Percentiles rank a stretch among this genome's conserved stretches.
Conservation (phyloP, 2,329 filamentous ascomycete species). For the Plenodomus lindquistii region DNA sequence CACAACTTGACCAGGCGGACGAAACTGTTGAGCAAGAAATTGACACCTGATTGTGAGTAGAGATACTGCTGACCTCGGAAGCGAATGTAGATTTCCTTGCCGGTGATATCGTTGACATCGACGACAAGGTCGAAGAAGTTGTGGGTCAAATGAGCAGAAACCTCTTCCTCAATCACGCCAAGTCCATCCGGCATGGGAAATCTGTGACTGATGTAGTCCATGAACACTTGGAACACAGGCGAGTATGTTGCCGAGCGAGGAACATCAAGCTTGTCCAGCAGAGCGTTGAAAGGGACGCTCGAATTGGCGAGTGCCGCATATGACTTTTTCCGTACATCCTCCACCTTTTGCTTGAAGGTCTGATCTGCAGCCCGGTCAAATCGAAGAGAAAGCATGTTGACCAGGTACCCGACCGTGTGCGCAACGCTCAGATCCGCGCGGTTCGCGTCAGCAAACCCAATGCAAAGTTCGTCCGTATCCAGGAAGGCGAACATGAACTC, state of each 20-base stretch:
- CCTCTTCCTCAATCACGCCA: no score
- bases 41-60: no score
- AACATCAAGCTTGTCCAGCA: conserved; percentile 37
- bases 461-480: conserved; percentile 37
- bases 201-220: no score
- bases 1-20: no score
- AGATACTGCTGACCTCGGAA: no score
- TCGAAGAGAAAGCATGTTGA: conserved; percentile 42
- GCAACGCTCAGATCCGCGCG: conserved; percentile 30
- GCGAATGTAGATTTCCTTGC: no score
- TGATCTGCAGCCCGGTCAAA: conserved; percentile 16
- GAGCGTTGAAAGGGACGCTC: conserved; percentile 35
- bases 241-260: conserved; percentile 23
- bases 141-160: no score
- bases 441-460: conserved; percentile 49
- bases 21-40: no score
- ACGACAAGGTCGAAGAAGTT: no score
- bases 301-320: conserved; percentile 29
- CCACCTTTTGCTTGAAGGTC: conserved; percentile 19
- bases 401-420: conserved; percentile 21
- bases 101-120: no score
- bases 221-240: conserved; percentile 44
- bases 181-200: no score
- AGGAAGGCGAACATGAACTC: conserved; percentile 10
- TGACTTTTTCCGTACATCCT: conserved; percentile 13